Conservation (phyloP, 495 filamentous ascomycete species). For the Podospora pseudopauciseta region DNA sequence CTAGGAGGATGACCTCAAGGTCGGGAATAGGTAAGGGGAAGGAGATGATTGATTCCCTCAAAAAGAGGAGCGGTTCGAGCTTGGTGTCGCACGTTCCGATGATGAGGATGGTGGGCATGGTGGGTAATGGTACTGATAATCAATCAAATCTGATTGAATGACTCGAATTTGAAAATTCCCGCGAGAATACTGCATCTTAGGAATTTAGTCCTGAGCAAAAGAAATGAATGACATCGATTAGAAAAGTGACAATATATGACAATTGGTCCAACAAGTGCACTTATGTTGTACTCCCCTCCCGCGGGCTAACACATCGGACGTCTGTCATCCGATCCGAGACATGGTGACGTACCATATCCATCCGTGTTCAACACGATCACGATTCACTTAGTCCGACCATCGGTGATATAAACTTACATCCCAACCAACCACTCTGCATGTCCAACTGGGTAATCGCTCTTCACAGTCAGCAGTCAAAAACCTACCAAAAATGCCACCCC, state of each 20-base stretch:
- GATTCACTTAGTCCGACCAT: not conserved
- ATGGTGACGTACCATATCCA: not conserved
- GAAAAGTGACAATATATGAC: too few relatives aligned
- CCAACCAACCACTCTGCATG: not conserved
- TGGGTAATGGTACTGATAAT: not conserved
- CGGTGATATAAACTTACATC: not conserved
- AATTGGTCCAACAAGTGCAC: not conserved
- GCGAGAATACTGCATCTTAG: too few relatives aligned
- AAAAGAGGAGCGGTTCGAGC: slow-evolving; percentile 56
- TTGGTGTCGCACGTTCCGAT: slow-evolving; percentile 71
- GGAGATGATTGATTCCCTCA: slow-evolving; percentile 42
- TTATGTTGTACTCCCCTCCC: not conserved
- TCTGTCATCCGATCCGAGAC: not conserved
- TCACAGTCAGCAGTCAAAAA: too few relatives aligned
- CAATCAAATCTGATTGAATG: too few relatives aligned
- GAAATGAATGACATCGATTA: too few relatives aligned
- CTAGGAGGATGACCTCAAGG: slow-evolving; percentile 49
- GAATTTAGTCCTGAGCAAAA: too few relatives aligned
- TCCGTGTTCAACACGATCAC: not conserved
- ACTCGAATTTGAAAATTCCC: too few relatives aligned
- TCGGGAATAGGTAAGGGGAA: slow-evolving; percentile 17
- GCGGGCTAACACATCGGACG: not conserved
- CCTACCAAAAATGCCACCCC: slow-evolving; percentile 30
- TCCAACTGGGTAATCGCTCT: not conserved
- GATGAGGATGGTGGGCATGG: slow-evolving; percentile 50